Percentiles rank a stretch among this genome's conserved stretches.
phyloP scores from a whole-genome alignment of 768 basidiomycete genomes.

The Boletus rex-veris region DNA sequence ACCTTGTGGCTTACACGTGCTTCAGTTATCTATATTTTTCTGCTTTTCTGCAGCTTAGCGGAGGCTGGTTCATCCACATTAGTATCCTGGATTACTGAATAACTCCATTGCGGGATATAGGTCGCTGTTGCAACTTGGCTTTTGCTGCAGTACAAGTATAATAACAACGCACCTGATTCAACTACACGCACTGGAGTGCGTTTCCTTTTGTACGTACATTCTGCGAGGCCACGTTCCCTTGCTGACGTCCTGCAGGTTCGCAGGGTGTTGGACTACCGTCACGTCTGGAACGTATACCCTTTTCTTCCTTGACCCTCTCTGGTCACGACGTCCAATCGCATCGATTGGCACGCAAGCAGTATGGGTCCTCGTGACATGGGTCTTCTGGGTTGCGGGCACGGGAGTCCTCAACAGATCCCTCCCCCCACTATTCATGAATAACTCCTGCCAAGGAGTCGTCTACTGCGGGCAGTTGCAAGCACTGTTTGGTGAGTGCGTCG shows the following conservation, averaged over 20 bases:
- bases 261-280: conserved; percentile 57
- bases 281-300: conserved; percentile 52
- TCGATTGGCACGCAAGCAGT: conserved; percentile 59
- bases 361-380: conserved; percentile 58
- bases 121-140: conserved; percentile 57
- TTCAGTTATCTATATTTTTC: conserved; percentile 48
- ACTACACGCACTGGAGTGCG: conserved; percentile 42
- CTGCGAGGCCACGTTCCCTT: neutral
- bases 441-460: conserved; percentile 39
- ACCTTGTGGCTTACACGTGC: conserved; percentile 20
- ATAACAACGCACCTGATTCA: conserved; percentile 49
- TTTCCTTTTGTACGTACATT: conserved; percentile 45
- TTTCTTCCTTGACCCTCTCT: conserved; percentile 57
- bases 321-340: conserved; percentile 49
- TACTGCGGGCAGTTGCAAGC: conserved; percentile 58
- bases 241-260: conserved; percentile 40
- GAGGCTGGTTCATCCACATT: conserved; percentile 33
- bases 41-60: conserved; percentile 47
- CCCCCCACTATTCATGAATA: conserved; percentile 40
- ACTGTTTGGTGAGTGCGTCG: conserved; percentile 44
- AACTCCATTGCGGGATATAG: conserved; percentile 27
- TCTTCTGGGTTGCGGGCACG: conserved; percentile 58
- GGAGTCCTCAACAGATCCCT: conserved; percentile 49
- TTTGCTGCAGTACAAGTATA: conserved; percentile 51
- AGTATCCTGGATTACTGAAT: neutral